A percentile compares a stretch with the other conserved stretches of the same genome.
phyloP scores from a whole-genome alignment of 371 early-diverging fungal species.

The Rhizopus sp. region DNA sequence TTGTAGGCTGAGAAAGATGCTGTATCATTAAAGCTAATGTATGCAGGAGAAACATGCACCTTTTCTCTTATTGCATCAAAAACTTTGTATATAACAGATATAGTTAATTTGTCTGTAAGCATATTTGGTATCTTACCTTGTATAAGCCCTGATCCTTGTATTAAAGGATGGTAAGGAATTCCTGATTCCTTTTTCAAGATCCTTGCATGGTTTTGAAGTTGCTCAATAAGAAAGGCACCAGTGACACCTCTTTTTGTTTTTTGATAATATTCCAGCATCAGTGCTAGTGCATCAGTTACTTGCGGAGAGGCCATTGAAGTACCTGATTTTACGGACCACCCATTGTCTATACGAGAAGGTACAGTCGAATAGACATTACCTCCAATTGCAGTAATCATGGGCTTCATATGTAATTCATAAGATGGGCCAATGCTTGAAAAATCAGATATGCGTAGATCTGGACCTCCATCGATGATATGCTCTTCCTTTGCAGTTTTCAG shows the following conservation, averaged over 20 bases:
- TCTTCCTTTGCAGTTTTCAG: too few species aligned
- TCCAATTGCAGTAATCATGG: conserved; percentile 69
- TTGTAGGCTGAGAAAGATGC: conserved; percentile 22
- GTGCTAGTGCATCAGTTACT: conserved; percentile 67
- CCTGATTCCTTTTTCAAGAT: conserved; percentile 26
- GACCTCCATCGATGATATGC: too few species aligned
- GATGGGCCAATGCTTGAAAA: conserved; percentile 56
- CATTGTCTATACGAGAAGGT: conserved; percentile 27
- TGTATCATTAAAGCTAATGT: conserved; percentile 73
- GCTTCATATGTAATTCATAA: conserved; percentile 48
- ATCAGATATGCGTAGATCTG: conserved; percentile 14
- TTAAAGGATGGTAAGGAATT: conserved; percentile 39
- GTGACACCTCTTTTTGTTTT: conserved; percentile 13
- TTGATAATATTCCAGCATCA: conserved; percentile 48
- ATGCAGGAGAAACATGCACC: conserved; percentile 61
- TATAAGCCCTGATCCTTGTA: conserved; percentile 82
- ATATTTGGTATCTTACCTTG: conserved; percentile 41
- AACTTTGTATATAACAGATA: conserved; percentile 24
- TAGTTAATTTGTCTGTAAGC: conserved; percentile 31
- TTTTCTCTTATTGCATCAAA: conserved; percentile 55
- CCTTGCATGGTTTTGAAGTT: conserved; percentile 57
- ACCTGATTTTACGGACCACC: conserved; percentile 69
- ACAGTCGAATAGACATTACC: conserved; percentile 74
- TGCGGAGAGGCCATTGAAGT: conserved; percentile 76
- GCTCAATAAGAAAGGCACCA: conserved; percentile 29